phyloP scores from a whole-genome alignment of 495 filamentous ascomycete species.

The Tirmania nivea region DNA sequence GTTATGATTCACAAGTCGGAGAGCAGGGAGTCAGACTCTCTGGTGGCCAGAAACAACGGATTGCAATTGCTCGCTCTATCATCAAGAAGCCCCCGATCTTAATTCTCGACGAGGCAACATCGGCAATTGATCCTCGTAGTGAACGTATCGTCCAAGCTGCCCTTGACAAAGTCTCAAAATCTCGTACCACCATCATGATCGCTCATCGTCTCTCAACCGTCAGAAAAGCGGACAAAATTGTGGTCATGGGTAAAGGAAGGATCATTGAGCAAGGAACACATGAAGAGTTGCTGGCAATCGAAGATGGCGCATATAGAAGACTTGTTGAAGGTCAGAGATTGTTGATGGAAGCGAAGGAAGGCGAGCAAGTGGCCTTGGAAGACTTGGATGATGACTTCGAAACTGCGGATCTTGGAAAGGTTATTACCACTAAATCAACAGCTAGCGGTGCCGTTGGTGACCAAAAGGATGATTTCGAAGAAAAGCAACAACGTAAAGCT shows the following conservation, averaged over 20 bases:
- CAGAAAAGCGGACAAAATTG: conserved; percentile 43
- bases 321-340: conserved; percentile 18
- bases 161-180: conserved; percentile 30
- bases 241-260: conserved; percentile 33
- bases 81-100: conserved; percentile 62
- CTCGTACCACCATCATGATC: conserved; percentile 39
- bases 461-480: conserved; percentile 13
- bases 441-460: background rate
- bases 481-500: conserved; percentile 4
- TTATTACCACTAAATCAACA: conserved; percentile 19
- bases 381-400: conserved; percentile 11
- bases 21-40: conserved; percentile 20
- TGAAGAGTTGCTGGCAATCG: conserved; percentile 43
- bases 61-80: conserved; percentile 48
- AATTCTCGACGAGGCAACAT: conserved; percentile 67
- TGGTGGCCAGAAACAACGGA: conserved; percentile 27
- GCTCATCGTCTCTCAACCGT: conserved; percentile 39
- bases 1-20: conserved; percentile 38
- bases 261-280: conserved; percentile 58
- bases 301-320: conserved; percentile 12
- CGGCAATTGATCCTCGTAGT: conserved; percentile 34
- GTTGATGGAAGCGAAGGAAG: background rate
- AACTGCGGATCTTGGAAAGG: conserved; percentile 21
- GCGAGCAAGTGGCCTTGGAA: background rate
- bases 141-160: conserved; percentile 38